Evolutionary conservation across 1,139 yeast genomes (phyloP).

Genomic region (Suhomyces yuchorum): DNA sequence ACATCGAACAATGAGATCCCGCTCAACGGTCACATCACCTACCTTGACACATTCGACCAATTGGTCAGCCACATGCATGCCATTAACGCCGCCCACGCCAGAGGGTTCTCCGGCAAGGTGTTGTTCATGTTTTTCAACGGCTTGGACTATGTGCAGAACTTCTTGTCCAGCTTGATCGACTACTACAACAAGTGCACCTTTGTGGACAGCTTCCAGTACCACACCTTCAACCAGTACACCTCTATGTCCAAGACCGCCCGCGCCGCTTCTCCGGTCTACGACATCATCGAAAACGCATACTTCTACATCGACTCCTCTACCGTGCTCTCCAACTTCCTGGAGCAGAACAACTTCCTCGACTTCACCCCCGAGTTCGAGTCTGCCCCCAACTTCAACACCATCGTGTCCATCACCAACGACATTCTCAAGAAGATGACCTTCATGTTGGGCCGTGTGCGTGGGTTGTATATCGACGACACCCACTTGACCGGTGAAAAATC

Average conservation of each 20-base stretch:
- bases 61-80: conserved; percentile 22
- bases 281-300: conserved; percentile 30
- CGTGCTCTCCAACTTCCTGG: conserved; percentile 6
- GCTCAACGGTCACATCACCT: conserved; percentile 28
- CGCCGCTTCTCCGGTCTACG: conserved; percentile 14
- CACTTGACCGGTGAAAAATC: conserved; percentile 37
- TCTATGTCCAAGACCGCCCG: conserved; percentile 8
- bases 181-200: conserved; percentile 18
- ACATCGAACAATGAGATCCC: conserved; percentile 32
- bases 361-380: conserved; percentile 9
- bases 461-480: conserved; percentile 38
- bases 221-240: conserved; percentile 11
- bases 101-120: conserved; percentile 32
- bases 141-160: conserved; percentile 34
- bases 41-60: conserved; percentile 31
- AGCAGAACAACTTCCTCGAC: conserved; percentile 3
- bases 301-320: conserved; percentile 40
- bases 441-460: conserved; percentile 38
- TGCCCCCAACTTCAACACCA: conserved; percentile 26
- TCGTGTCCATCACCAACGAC: conserved; percentile 39
- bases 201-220: conserved; percentile 11
- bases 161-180: conserved; percentile 37
- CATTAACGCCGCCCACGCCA: conserved; percentile 6
- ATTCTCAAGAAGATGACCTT: conserved; percentile 38
- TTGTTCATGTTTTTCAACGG: conserved; percentile 47